Conservation (phyloP, 805 yeast genomes). For the Kodamaea kaohsiungensis region DNA sequence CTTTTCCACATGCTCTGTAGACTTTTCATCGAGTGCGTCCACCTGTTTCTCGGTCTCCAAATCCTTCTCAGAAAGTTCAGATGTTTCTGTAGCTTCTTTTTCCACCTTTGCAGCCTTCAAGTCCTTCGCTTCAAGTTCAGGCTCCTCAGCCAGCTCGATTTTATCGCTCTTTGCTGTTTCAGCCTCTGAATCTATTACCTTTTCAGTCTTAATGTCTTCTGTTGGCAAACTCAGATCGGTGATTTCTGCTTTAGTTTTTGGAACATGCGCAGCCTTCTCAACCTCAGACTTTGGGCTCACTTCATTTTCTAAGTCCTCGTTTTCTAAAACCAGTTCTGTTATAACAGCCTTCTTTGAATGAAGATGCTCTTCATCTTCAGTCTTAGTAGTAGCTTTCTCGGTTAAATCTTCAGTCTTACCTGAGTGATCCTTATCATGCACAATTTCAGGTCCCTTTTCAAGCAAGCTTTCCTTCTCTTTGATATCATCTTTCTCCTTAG, state of each 20-base stretch:
- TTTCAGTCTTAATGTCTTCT: too few species aligned
- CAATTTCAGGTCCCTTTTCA: not conserved
- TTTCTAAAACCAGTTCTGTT: not conserved
- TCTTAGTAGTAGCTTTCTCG: not conserved
- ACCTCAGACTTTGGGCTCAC: not conserved
- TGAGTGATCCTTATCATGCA: not conserved
- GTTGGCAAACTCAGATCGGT: not conserved
- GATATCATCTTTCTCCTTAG: constrained; percentile 1
- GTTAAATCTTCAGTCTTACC: not conserved
- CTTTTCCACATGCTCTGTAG: constrained; percentile 2
- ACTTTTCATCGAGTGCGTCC: not conserved
- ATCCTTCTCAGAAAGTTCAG: not conserved
- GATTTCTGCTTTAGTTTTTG: not conserved
- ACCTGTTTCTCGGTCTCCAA: not conserved
- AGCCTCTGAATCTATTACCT: too few species aligned
- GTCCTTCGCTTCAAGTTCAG: too few species aligned
- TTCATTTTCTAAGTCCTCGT: not conserved
- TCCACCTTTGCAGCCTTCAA: not conserved
- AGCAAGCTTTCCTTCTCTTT: not conserved
- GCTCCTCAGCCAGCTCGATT: too few species aligned
- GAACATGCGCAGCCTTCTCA: not conserved
- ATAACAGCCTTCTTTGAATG: not conserved
- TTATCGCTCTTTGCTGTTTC: too few species aligned
- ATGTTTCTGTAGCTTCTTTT: not conserved
- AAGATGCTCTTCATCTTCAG: not conserved